Evolutionary conservation across 352 stramenopile genomes (phyloP), one percentile per base, ranked within the genome.

Genomic region (Albugo candida): DNA sequence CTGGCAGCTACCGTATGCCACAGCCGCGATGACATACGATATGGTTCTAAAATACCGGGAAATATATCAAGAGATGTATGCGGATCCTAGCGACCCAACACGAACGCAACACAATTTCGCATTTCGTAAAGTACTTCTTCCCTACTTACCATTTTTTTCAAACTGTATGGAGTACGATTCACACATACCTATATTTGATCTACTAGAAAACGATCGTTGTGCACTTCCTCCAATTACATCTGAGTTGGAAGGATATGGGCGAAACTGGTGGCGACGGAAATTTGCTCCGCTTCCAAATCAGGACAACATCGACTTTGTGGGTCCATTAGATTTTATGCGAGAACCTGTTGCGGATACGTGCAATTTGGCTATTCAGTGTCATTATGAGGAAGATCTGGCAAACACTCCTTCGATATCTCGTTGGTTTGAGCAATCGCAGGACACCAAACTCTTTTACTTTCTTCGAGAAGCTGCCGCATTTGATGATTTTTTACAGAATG

Each of bases 131-230:
- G 42, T 91, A 16, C 24, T 97, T 46, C 59, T 98, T 0, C 81
- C 93, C 6, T 98, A 98, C 55, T 44, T 98, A 24, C 94, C 93
- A 8, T 98, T 96, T 53, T 82, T 97, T 43, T 97, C 86, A 5
- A 96, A 95, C 46, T 98, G 94, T 61, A 77, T 81, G 61, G 79
- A 93, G 44, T 98, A 95, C 52, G 94, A 98, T 68, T 97, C 82
- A 53, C 88, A 95, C 47, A 79, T 98, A 51, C 84, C 91, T 2
- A 59, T 97, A 0, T 97, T 92, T 43, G 70, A 92, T 44, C 49
- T 97, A 1, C 67, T 97, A 14, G 92, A 97, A 54, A 93, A 67
- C 49, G 67, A 84, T n/a, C 45, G 89, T 39, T 98, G 93, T 43
- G 42, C 73, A 24, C 57, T 98, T 5, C 93, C 93, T 14, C 71